These are phyloP conservation scores for Waltergamsia citrina DNA, from an alignment of 2,329 filamentous ascomycete species.

Conservation along the genomic window DNA sequence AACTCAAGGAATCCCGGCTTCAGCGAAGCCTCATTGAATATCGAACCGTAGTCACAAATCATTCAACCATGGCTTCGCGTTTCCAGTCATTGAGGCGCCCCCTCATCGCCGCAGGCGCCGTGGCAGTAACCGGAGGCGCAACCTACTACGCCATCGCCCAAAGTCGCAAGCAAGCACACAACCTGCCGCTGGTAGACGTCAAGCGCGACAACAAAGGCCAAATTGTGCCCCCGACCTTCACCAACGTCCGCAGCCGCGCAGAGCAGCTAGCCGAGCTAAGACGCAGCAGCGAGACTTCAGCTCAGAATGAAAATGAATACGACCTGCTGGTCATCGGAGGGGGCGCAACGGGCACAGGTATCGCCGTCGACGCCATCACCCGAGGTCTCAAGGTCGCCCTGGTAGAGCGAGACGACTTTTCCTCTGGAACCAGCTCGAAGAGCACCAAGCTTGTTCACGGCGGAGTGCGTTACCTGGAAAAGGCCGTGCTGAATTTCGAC, in stretches of 20 bases:
- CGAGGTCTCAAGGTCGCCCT: constrained; percentile 71
- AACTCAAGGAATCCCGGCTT: too few relatives aligned
- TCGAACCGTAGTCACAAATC: too few relatives aligned
- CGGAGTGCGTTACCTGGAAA: constrained; percentile 77
- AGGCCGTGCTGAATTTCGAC: constrained; percentile 78
- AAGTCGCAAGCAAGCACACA: constrained; percentile 17
- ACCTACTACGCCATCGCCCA: constrained; percentile 17
- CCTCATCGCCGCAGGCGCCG: constrained; percentile 18
- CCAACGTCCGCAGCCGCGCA: constrained; percentile 20
- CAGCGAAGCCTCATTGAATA: too few relatives aligned
- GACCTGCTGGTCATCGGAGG: constrained; percentile 73
- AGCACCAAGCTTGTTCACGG: constrained; percentile 83
- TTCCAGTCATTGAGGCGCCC: constrained; percentile 24
- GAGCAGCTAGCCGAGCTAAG: constrained; percentile 30
- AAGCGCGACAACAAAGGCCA: constrained; percentile 24
- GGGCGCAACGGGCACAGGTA: constrained; percentile 70
- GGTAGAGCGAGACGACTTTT: constrained; percentile 78
- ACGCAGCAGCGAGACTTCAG: constrained; percentile 15
- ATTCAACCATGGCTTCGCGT: constrained; percentile 20
- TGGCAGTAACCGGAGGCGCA: constrained; percentile 16
- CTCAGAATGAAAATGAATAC: constrained; percentile 46
- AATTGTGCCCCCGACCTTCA: constrained; percentile 27
- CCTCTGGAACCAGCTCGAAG: constrained; percentile 74
- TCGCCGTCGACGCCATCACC: constrained; percentile 73
- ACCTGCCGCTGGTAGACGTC: constrained; percentile 20